phyloP scores from a whole-genome alignment of 164 flowering plant genomes.

The Liquidambar formosana region DNA sequence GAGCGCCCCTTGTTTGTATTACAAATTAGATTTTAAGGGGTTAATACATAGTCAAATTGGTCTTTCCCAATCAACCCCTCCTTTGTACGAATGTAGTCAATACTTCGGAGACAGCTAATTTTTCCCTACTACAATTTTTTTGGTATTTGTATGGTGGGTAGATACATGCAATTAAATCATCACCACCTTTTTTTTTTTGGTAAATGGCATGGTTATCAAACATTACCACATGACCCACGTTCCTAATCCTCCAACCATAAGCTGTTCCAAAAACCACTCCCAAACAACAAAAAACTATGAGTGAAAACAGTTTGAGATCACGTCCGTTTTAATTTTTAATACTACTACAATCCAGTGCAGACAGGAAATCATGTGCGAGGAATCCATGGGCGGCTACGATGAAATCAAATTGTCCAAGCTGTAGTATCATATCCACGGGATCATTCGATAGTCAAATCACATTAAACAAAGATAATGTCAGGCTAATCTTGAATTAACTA shows the following conservation, averaged over 20 bases:
- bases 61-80: too few species aligned
- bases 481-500: background rate
- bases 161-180: background rate
- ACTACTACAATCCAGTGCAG: background rate
- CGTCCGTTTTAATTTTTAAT: background rate
- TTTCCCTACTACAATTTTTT: too few species aligned
- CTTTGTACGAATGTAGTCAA: too few species aligned
- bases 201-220: background rate
- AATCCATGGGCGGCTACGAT: conserved; percentile 12
- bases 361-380: conserved; percentile 23
- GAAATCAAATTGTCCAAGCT: background rate
- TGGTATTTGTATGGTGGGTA: background rate
- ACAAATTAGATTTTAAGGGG: too few species aligned
- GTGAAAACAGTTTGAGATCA: conserved; percentile 13
- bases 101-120: too few species aligned
- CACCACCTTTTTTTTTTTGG: background rate
- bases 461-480: background rate
- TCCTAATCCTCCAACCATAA: conserved; percentile 27
- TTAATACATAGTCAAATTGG: too few species aligned
- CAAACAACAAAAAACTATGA: conserved; percentile 9
- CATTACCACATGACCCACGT: conserved; percentile 42
- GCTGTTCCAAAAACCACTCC: conserved; percentile 19
- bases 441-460: conserved; percentile 8
- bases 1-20: too few species aligned
- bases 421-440: conserved; percentile 1